Conservation (phyloP, 768 basidiomycete genomes). For the Tricholoma sp. region DNA sequence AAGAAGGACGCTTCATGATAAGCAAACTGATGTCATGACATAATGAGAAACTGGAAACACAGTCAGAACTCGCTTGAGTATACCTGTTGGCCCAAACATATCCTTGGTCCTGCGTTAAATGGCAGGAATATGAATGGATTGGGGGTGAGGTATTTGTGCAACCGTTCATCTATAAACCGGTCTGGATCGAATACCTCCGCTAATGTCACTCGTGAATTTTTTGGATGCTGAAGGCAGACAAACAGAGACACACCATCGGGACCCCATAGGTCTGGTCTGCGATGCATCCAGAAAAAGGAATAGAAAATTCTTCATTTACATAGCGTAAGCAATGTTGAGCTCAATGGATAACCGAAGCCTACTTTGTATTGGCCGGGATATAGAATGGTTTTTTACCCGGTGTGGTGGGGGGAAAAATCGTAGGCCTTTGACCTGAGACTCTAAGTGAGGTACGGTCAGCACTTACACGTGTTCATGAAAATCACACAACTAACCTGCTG, state of each 20-base stretch:
- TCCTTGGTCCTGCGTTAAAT: conserved; percentile 48
- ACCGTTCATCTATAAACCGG: conserved; percentile 58
- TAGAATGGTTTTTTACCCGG: neutral
- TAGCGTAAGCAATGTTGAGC: neutral
- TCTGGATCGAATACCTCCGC: conserved; percentile 63
- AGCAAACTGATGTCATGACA: conserved; percentile 26
- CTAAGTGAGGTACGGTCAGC: neutral
- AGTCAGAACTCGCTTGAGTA: neutral
- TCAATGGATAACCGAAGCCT: neutral
- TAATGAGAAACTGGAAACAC: conserved; percentile 8
- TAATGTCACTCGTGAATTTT: conserved; percentile 14
- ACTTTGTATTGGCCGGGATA: neutral
- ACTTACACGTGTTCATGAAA: neutral
- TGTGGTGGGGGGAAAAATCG: neutral
- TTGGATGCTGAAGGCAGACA: neutral
- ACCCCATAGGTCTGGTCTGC: conserved; percentile 61
- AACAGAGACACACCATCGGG: conserved; percentile 46
- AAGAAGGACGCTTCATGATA: conserved; percentile 57
- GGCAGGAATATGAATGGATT: conserved; percentile 57
- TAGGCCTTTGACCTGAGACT: neutral
- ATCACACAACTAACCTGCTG: neutral
- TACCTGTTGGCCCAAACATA: conserved; percentile 49
- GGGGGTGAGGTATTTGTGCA: conserved; percentile 48
- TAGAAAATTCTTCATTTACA: conserved; percentile 31
- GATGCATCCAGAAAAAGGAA: conserved; percentile 54